phyloP scores from a whole-genome alignment of 768 basidiomycete species.

The Boletus subparvulus region DNA sequence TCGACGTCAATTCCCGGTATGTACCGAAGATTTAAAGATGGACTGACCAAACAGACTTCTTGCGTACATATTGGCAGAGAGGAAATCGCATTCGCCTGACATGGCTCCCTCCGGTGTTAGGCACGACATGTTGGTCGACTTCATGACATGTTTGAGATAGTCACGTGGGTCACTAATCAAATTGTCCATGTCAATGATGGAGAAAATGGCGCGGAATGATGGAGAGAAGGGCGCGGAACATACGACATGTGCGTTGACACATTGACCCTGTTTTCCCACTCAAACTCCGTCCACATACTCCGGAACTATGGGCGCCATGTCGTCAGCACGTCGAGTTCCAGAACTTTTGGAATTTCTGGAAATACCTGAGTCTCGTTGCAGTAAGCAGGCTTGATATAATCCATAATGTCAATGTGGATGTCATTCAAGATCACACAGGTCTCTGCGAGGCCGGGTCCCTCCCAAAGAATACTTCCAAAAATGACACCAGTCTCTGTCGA shows the following conservation, averaged over 20 bases:
- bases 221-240: conserved; percentile 31
- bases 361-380: conserved; percentile 91
- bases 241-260: conserved; percentile 82
- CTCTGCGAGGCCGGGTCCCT: conserved; percentile 83
- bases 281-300: conserved; percentile 99
- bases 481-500: conserved; percentile 99
- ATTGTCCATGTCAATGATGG: not conserved
- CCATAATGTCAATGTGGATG: conserved; percentile 93
- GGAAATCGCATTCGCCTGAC: conserved; percentile 95
- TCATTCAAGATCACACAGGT: conserved; percentile 94
- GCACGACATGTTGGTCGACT: conserved; percentile 96
- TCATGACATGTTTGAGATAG: conserved; percentile 94
- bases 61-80: conserved; percentile 96
- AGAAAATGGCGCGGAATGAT: conserved; percentile 11
- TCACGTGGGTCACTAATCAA: conserved; percentile 72
- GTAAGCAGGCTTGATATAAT: conserved; percentile 59
- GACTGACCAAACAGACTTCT: conserved; percentile 85
- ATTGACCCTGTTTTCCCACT: conserved; percentile 99
- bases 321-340: not conserved
- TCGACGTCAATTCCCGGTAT: not conserved
- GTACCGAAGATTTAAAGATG: not conserved
- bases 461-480: conserved; percentile 97
- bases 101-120: conserved; percentile 85
- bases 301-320: conserved; percentile 61
- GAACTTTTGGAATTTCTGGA: not conserved